Conservation (phyloP, 768 basidiomycete genomes). For the Auricularia heimuer region DNA sequence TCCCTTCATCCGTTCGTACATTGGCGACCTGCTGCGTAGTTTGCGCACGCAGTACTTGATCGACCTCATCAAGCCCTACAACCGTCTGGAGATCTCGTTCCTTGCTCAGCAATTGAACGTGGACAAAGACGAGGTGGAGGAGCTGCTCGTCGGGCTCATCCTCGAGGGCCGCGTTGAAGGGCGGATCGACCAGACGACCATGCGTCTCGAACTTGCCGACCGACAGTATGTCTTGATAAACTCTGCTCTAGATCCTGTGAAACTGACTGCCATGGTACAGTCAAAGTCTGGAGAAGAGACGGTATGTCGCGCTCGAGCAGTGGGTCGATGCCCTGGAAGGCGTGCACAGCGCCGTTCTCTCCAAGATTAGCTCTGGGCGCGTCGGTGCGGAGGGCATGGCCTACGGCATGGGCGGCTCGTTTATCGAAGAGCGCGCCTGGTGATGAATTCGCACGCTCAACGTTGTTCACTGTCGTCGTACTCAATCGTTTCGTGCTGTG, state of each 20-base stretch:
- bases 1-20: conserved; percentile 87
- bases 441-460: not conserved
- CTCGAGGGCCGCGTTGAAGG: conserved; percentile 97
- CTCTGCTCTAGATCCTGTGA: not conserved
- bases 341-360: conserved; percentile 66
- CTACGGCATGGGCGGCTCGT: conserved; percentile 1
- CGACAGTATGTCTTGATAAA: conserved; percentile 47
- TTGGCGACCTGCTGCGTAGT: conserved; percentile 90
- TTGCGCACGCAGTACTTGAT: conserved; percentile 94
- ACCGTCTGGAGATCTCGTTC: conserved; percentile 84
- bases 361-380: conserved; percentile 35
- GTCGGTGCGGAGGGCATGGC: conserved; percentile 9
- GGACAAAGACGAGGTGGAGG: conserved; percentile 84
- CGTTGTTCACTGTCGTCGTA: not conserved
- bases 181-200: conserved; percentile 91
- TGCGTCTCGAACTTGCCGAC: conserved; percentile 76
- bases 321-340: conserved; percentile 77
- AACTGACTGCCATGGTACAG: conserved; percentile 25
- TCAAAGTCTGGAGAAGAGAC: conserved; percentile 78
- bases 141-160: conserved; percentile 86
- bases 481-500: not conserved
- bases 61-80: conserved; percentile 97
- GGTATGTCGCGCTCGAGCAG: conserved; percentile 68
- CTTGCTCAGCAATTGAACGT: conserved; percentile 98
- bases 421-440: not conserved